phyloP scores from a whole-genome alignment of 164 flowering plant genomes.

The Paratinospora sagittata region DNA sequence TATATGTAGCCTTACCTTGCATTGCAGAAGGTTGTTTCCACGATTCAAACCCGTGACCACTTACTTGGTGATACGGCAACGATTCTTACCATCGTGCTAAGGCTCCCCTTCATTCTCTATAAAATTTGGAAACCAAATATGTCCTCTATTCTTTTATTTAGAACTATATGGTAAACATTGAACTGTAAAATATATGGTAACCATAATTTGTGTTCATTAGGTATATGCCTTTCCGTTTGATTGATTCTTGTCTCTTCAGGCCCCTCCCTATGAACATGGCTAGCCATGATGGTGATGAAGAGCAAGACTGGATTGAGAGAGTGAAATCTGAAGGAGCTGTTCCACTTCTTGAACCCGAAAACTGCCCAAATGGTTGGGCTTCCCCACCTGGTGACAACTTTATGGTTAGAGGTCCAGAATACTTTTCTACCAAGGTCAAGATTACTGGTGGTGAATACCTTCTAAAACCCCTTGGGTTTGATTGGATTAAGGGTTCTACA shows the following conservation, averaged over 20 bases:
- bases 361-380: slow-evolving; percentile 85
- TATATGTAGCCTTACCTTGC: too few species aligned
- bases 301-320: slow-evolving; percentile 61
- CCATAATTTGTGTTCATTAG: neutral
- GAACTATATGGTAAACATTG: too few species aligned
- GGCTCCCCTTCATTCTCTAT: too few species aligned
- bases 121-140: too few species aligned
- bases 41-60: too few species aligned
- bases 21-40: too few species aligned
- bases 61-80: too few species aligned
- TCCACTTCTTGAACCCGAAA: slow-evolving; percentile 62
- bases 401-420: slow-evolving; percentile 85
- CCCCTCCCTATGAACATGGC: slow-evolving; percentile 37
- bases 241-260: slow-evolving; percentile 14
- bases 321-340: slow-evolving; percentile 68
- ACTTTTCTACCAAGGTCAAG: slow-evolving; percentile 58
- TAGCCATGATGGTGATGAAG: slow-evolving; percentile 21
- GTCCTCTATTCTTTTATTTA: too few species aligned
- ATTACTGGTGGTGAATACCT: slow-evolving; percentile 78
- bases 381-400: slow-evolving; percentile 71
- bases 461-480: slow-evolving; percentile 77
- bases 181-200: neutral
- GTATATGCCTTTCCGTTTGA: neutral
- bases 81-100: too few species aligned
- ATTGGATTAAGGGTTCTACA: slow-evolving; percentile 74